Conservation (phyloP, 2,329 filamentous ascomycete genomes). For the Neofusicoccum umdonicola region DNA sequence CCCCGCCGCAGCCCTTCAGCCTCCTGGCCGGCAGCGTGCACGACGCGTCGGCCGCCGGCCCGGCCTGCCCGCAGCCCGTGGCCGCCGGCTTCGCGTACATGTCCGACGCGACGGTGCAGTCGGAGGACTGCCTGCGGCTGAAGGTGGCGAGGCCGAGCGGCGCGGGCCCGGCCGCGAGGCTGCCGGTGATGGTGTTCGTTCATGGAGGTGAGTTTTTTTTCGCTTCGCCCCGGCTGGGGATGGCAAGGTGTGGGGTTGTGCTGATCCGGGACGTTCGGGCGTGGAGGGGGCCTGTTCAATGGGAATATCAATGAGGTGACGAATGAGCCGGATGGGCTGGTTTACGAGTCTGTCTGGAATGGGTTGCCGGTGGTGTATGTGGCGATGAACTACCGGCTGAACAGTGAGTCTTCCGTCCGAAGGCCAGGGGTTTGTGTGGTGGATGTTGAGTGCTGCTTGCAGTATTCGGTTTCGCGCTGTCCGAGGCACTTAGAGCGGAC, state of each 20-base stretch:
- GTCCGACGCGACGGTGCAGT: constrained; percentile 36
- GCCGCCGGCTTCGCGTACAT: constrained; percentile 30
- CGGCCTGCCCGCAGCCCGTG: constrained; percentile 46
- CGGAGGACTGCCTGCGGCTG: constrained; percentile 60
- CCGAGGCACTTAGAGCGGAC: constrained; percentile 27
- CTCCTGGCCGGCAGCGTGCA: constrained; percentile 33
- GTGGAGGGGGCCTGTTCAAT: constrained; percentile 26
- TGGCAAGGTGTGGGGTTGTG: not conserved
- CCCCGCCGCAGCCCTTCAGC: constrained; percentile 40
- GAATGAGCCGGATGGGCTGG: constrained; percentile 45
- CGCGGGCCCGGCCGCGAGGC: constrained; percentile 33
- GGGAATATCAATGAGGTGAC: constrained; percentile 35
- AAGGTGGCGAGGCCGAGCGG: constrained; percentile 58
- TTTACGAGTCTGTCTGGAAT: constrained; percentile 47
- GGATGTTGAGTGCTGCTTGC: not conserved
- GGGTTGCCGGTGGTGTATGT: constrained; percentile 39
- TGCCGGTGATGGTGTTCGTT: constrained; percentile 62
- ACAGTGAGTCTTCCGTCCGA: constrained; percentile 21
- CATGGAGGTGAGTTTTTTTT: constrained; percentile 42
- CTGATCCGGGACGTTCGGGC: not conserved
- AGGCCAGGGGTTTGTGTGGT: not conserved
- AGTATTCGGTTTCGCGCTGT: constrained; percentile 40
- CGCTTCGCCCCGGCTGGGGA: not conserved
- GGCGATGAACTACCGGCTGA: constrained; percentile 37
- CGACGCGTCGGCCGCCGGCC: constrained; percentile 42